Percentiles rank a stretch among this genome's conserved stretches.
These are phyloP conservation scores for Emergomyces orientalis DNA, from an alignment of 2,329 filamentous ascomycete species.

Conservation along the genomic window DNA sequence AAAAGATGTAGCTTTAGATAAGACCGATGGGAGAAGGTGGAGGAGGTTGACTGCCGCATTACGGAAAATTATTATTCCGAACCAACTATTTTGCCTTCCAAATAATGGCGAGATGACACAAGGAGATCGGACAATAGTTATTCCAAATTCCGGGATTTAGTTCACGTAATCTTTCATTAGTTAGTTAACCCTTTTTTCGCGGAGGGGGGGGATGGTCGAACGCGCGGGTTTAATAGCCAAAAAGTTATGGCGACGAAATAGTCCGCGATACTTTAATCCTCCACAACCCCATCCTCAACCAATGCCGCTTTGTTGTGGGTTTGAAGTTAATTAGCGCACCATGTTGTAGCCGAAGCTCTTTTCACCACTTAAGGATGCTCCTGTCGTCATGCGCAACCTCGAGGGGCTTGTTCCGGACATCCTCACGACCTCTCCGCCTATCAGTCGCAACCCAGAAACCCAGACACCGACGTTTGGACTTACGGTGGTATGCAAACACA, in stretches of 20 bases:
- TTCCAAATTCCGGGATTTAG: neutral
- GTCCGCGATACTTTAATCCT: neutral
- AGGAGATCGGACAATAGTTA: neutral
- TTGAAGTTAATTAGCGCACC: neutral
- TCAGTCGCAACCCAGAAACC: neutral
- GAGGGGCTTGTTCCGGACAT: neutral
- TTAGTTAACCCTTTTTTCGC: conserved; percentile 1
- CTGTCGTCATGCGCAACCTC: conserved; percentile 3
- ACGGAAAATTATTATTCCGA: neutral
- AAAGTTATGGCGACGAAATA: no score
- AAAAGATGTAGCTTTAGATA: neutral
- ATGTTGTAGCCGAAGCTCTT: neutral
- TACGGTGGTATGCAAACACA: neutral
- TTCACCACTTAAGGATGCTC: conserved; percentile 3
- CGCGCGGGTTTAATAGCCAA: no score
- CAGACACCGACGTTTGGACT: neutral
- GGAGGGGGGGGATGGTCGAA: neutral
- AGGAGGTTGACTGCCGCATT: neutral
- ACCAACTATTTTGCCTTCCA: no score
- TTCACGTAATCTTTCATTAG: no score
- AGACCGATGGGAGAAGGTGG: neutral
- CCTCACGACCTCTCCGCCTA: neutral
- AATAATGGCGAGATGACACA: neutral
- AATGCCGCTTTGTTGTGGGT: neutral
- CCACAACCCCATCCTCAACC: neutral